Conservation (phyloP, 1,284 basidiomycete species). For the Pseudozyma sp. region DNA sequence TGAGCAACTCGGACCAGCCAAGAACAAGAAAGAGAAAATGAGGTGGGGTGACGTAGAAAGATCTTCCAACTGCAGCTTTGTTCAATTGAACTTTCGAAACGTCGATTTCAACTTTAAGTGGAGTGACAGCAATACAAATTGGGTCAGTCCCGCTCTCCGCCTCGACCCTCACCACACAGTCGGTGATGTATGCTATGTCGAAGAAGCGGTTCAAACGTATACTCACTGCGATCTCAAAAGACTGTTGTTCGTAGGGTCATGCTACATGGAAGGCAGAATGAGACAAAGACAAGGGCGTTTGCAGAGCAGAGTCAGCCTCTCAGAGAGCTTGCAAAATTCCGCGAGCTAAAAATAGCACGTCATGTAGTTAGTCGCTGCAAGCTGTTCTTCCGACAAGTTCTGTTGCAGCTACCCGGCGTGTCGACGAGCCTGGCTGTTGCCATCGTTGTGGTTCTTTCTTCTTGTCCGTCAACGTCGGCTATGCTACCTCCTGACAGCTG, state of each 20-base stretch:
- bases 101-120: too few species aligned
- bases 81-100: not conserved
- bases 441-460: constrained; percentile 3
- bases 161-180: too few species aligned
- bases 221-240: too few species aligned
- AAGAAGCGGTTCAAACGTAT: too few species aligned
- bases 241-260: too few species aligned
- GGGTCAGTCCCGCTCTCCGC: too few species aligned
- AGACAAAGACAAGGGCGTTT: too few species aligned
- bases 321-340: not conserved
- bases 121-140: too few species aligned
- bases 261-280: too few species aligned
- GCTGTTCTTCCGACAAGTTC: constrained; percentile 21
- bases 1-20: not conserved
- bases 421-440: not conserved
- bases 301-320: too few species aligned
- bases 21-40: not conserved
- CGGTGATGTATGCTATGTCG: too few species aligned
- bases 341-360: constrained; percentile 22
- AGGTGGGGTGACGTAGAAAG: constrained; percentile 34
- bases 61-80: constrained; percentile 30
- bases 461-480: not conserved
- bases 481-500: not conserved
- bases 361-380: not conserved
- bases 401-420: constrained; percentile 7